Percentiles rank a stretch among this genome's conserved stretches.
These are phyloP conservation scores for Simplicillium sp. DNA, from an alignment of 2,329 filamentous ascomycete genomes.

Conservation along the genomic window DNA sequence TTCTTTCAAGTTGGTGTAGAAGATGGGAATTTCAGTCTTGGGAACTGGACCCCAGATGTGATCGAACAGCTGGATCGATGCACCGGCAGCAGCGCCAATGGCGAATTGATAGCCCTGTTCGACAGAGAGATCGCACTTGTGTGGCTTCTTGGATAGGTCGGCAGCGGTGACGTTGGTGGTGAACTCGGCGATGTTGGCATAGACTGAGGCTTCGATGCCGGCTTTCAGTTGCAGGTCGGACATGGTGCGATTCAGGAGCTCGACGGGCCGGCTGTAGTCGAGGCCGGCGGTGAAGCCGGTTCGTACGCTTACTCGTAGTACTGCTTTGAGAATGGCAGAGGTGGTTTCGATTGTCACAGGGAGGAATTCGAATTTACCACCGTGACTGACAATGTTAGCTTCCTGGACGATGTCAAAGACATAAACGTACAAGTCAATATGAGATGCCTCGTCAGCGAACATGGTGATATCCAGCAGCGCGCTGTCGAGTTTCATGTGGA, in stretches of 20 bases:
- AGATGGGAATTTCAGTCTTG: constrained; percentile 37
- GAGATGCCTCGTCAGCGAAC: constrained; percentile 38
- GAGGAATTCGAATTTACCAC: constrained; percentile 45
- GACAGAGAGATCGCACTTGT: constrained; percentile 33
- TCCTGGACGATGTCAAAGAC: neutral
- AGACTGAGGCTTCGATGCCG: constrained; percentile 39
- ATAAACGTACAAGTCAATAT: constrained; percentile 36
- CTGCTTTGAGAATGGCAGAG: constrained; percentile 30
- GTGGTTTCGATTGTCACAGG: constrained; percentile 39
- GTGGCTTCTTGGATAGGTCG: constrained; percentile 15
- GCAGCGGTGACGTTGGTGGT: constrained; percentile 37
- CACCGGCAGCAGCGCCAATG: constrained; percentile 44
- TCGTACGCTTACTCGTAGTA: constrained; percentile 35
- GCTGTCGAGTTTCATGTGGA: constrained; percentile 46
- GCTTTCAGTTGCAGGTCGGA: constrained; percentile 19
- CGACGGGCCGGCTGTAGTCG: constrained; percentile 13
- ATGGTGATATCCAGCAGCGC: constrained; percentile 38
- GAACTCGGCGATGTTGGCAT: constrained; percentile 44
- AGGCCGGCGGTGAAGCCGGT: constrained; percentile 25
- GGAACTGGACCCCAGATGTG: constrained; percentile 41
- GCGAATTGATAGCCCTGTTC: constrained; percentile 40
- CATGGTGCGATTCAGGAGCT: constrained; percentile 8
- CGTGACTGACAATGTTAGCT: constrained; percentile 25
- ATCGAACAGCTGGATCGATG: constrained; percentile 31
- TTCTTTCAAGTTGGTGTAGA: constrained; percentile 38